Conservation (phyloP, 208 protist species). For the Acanthamoeba sp. region DNA sequence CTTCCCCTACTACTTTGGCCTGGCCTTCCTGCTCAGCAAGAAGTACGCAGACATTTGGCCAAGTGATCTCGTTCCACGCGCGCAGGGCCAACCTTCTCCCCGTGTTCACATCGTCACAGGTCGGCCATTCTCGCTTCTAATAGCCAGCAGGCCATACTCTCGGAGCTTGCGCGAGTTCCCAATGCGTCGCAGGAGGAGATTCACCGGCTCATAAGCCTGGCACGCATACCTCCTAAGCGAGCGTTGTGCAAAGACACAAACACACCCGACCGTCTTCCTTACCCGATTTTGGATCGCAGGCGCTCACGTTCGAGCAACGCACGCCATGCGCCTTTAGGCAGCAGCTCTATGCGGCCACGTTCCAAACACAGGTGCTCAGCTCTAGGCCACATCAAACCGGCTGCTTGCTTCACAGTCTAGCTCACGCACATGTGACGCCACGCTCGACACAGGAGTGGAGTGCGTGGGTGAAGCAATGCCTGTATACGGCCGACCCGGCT, state of each 20-base stretch:
- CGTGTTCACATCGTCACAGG: background rate
- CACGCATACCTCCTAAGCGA: too few species aligned
- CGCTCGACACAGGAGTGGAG: background rate
- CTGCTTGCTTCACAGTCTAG: background rate
- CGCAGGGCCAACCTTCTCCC: background rate
- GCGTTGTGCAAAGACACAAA: too few species aligned
- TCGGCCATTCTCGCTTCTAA: background rate
- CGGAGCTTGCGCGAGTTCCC: background rate
- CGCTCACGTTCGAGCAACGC: background rate
- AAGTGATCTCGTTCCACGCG: too few species aligned
- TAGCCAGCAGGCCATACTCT: slow-evolving; percentile 7
- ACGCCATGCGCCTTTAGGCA: slow-evolving; percentile 23
- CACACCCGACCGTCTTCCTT: too few species aligned
- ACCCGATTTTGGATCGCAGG: too few species aligned
- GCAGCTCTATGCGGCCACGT: slow-evolving; percentile 30
- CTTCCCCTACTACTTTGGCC: slow-evolving; percentile 18
- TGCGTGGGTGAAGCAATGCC: background rate
- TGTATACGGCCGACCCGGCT: background rate
- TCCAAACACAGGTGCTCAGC: slow-evolving; percentile 4
- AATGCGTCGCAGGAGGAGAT: background rate
- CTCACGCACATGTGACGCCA: background rate
- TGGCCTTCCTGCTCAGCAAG: slow-evolving; percentile 8
- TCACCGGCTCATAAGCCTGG: background rate
- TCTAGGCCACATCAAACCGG: background rate
- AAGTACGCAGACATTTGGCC: background rate